These are phyloP conservation scores for Anthoceros angustus DNA, from an alignment of 225 moss, liverwort and hornwort species.

Conservation along the genomic window DNA sequence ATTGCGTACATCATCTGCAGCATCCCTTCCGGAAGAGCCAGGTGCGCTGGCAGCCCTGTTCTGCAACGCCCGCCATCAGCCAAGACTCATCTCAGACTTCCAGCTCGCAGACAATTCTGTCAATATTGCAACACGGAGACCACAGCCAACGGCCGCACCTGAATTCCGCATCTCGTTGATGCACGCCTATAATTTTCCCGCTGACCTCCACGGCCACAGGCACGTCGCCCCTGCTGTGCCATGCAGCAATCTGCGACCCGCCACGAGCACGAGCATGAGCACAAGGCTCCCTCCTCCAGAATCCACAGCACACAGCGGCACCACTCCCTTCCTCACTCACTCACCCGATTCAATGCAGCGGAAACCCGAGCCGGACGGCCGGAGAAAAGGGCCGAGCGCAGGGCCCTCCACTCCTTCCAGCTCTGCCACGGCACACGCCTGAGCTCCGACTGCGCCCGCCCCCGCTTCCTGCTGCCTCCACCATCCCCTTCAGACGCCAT, in stretches of 20 bases:
- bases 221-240: constrained; percentile 73
- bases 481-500: background rate
- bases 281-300: background rate
- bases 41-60: constrained; percentile 24
- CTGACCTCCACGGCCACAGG: constrained; percentile 81
- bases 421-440: constrained; percentile 94
- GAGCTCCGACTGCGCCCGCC: constrained; percentile 21
- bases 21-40: constrained; percentile 54
- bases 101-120: background rate
- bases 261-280: background rate
- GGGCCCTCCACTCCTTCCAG: constrained; percentile 81
- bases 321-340: constrained; percentile 6
- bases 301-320: too few relatives aligned
- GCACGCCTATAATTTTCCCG: constrained; percentile 52
- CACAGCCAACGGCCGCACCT: constrained; percentile 24
- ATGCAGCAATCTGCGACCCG: constrained; percentile 50
- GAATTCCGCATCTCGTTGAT: constrained; percentile 45
- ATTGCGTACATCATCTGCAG: constrained; percentile 93
- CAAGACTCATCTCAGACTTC: background rate
- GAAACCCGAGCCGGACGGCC: constrained; percentile 28
- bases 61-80: constrained; percentile 25
- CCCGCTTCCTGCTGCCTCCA: background rate
- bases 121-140: background rate
- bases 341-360: constrained; percentile 59
- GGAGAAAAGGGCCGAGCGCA: constrained; percentile 51